Base-by-base conservation (phyloP, 23 red algal genomes). In the Gracilaria vermiculophylla region DNA sequence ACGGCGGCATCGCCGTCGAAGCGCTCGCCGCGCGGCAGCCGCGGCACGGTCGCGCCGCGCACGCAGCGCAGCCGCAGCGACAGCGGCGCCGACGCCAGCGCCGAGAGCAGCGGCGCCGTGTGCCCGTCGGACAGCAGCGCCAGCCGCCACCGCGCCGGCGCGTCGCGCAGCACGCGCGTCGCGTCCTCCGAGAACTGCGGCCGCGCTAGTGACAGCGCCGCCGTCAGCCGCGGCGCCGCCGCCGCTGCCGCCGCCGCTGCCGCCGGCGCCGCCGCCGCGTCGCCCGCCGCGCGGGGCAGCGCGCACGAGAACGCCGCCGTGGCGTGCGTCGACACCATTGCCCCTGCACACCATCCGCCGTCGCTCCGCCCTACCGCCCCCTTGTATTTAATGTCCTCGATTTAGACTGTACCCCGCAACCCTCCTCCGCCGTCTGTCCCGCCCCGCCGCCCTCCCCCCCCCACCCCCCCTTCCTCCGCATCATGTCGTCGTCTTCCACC, bases 401-500 rank as follows among this genome's bases (percentile, higher is more conserved):
- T n/a, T n/a, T n/a, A n/a, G n/a, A n/a, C n/a, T n/a, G n/a, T 53
- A 19, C 49, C 55, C 55, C 55, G n/a, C 55, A 60, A 12, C 55
- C 55, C 16, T 21, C 25, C 55, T 7, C 19, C 6, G 55, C 16
- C 25, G 49, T 29, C 7, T 19, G 7, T 29, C 55, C 55, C 55
- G 43, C 55, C 55, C 25, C 55, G 19, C n/a, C n/a, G 6, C 55
- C n/a, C 55, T 29, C n/a, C 55, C 25, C 34, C 16, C 34, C 64
- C 34, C 33, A 16, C 7, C 33, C 64, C 33, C 3, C 15, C 34
- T 27, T 27, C 13, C 64, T 27, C 17, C n/a, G 19, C 64, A 17
- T 42, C 64, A 60, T 60, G 64, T 42, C 64, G 64, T 70, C 64
- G 64, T 27, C 64, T 9, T 70, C 64, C 64, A 70, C 80, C 5